Percentiles rank a stretch among this genome's conserved stretches.
These are phyloP conservation scores for Oxyria digyna DNA, from an alignment of 148 eudicot genomes.

Conservation along the genomic window DNA sequence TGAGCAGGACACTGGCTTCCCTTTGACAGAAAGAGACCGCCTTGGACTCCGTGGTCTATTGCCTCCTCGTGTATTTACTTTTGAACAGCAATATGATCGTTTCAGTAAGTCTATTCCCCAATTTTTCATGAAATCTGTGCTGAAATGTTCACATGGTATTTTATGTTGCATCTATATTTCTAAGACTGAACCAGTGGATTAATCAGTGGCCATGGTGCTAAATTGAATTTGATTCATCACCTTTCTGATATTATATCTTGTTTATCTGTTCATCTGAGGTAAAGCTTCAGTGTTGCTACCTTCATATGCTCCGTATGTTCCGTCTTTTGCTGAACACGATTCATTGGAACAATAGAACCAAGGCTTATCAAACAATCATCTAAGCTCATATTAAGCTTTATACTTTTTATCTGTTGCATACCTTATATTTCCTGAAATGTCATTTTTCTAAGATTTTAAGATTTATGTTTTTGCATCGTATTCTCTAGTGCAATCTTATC, in stretches of 20 bases:
- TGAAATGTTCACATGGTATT: not conserved
- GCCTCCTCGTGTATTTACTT: constrained; percentile 84
- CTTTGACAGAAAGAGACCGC: constrained; percentile 94
- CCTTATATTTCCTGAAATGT: not conserved
- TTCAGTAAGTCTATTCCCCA: constrained; percentile 35
- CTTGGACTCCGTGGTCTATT: constrained; percentile 95
- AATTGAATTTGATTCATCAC: not conserved
- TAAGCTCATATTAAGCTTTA: not conserved
- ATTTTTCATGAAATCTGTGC: not conserved
- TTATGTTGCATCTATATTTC: not conserved
- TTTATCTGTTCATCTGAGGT: not conserved
- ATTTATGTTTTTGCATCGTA: constrained; percentile 15
- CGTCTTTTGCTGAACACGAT: not conserved
- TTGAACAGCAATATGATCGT: constrained; percentile 88
- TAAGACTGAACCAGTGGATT: constrained; percentile 1
- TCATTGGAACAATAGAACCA: not conserved
- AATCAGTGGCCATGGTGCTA: not conserved
- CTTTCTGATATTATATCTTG: not conserved
- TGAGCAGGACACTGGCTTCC: constrained; percentile 85
- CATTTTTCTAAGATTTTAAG: not conserved
- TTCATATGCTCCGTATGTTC: not conserved
- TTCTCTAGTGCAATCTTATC: constrained; percentile 72
- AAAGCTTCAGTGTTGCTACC: not conserved
- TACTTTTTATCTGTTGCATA: not conserved
- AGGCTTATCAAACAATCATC: not conserved